A percentile compares a stretch with the other conserved stretches of the same genome.
These are phyloP conservation scores for Fagopyrum esculentum DNA, from an alignment of 148 eudicot species.

Conservation along the genomic window DNA sequence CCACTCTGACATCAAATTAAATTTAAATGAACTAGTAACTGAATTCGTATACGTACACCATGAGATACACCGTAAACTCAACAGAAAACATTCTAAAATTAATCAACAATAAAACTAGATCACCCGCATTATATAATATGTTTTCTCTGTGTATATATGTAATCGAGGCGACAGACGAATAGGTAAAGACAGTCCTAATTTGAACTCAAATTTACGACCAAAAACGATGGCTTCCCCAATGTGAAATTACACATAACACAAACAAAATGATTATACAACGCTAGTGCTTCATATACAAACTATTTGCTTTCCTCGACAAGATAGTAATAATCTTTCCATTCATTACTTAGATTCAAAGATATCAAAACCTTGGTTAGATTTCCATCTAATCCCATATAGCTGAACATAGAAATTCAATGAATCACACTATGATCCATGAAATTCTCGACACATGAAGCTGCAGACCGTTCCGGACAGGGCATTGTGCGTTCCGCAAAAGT, in stretches of 20 bases:
- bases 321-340: background rate
- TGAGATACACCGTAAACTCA: too few relatives aligned
- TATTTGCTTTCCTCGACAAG: background rate
- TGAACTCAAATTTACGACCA: background rate
- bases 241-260: conserved; percentile 3
- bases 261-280: conserved; percentile 1
- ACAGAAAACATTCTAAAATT: too few relatives aligned
- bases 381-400: conserved; percentile 10
- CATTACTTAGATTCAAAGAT: background rate
- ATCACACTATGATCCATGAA: background rate
- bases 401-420: conserved; percentile 9
- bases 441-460: background rate
- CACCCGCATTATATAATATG: too few relatives aligned
- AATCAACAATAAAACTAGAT: too few relatives aligned
- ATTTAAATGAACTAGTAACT: too few relatives aligned
- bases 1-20: too few relatives aligned
- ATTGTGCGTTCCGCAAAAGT: background rate
- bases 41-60: too few relatives aligned
- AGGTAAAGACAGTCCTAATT: too few relatives aligned
- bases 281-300: conserved; percentile 1
- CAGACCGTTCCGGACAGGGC: background rate
- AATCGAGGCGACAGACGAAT: too few relatives aligned
- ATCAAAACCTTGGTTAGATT: conserved; percentile 13
- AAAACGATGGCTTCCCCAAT: background rate
- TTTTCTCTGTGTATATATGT: too few relatives aligned